Evolutionary conservation across 2,329 filamentous ascomycete species (phyloP).

Genomic region (Fonsecaea monophora): DNA sequence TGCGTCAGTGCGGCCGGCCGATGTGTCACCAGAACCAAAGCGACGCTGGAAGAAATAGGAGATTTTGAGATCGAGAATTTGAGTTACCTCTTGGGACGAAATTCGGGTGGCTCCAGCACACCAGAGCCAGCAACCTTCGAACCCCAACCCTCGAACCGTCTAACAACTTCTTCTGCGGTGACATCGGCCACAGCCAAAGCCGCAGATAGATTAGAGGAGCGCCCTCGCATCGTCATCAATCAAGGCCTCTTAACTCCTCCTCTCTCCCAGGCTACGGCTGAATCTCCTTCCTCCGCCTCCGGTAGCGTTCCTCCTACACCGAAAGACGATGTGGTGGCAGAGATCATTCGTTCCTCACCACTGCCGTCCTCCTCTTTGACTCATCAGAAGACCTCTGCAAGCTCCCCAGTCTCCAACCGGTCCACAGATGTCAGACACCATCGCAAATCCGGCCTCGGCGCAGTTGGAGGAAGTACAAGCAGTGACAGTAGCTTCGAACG

Average conservation of each 20-base stretch:
- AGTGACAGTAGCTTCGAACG: constrained; percentile 71
- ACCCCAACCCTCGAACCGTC: constrained; percentile 11
- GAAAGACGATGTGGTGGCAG: constrained; percentile 26
- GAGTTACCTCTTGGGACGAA: constrained; percentile 24
- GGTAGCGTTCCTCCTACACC: constrained; percentile 30
- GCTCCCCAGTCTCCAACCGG: constrained; percentile 11
- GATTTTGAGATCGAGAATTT: constrained; percentile 71
- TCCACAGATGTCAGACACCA: constrained; percentile 23
- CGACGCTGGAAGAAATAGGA: constrained; percentile 84
- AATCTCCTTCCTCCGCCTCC: constrained; percentile 26
- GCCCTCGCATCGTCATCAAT: constrained; percentile 23
- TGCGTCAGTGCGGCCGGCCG: constrained; percentile 91
- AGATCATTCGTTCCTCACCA: constrained; percentile 26
- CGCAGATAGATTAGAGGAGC: constrained; percentile 6
- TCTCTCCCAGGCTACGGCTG: constrained; percentile 26
- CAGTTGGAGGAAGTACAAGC: constrained; percentile 63
- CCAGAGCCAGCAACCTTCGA: constrained; percentile 55
- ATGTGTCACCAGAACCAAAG: constrained; percentile 84
- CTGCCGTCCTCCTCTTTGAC: constrained; percentile 12
- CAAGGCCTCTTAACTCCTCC: constrained; percentile 29
- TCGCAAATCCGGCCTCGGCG: constrained; percentile 12
- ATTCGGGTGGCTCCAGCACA: constrained; percentile 43
- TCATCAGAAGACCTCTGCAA: constrained; percentile 12
- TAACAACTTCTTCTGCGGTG: constrained; percentile 12
- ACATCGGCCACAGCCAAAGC: constrained; percentile 8